These are phyloP conservation scores for Effrenium voratum DNA, from an alignment of 73 alveolate genomes.

Conservation along the genomic window DNA sequence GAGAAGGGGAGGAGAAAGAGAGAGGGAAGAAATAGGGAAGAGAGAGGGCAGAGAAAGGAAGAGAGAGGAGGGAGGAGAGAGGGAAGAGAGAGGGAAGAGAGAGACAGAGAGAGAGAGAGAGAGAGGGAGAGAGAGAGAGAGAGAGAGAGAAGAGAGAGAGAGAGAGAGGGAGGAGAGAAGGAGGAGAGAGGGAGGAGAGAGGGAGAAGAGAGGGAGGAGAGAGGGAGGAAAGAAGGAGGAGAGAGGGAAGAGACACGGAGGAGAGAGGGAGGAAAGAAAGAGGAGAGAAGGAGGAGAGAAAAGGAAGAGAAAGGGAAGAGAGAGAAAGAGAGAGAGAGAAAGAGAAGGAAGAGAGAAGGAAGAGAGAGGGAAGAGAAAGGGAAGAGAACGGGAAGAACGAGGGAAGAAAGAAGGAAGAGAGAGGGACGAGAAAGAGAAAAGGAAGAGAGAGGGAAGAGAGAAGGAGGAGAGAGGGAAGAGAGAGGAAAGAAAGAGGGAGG, in stretches of 20 bases:
- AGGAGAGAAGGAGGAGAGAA: not conserved
- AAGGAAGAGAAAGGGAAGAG: not conserved
- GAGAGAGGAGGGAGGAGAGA: not conserved
- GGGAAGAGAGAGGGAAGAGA: not conserved
- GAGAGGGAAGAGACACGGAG: not conserved
- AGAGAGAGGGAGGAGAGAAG: not conserved
- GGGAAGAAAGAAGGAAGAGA: not conserved
- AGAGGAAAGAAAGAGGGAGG: not conserved
- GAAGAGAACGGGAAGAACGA: not conserved
- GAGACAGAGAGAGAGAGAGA: not conserved
- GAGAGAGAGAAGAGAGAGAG: not conserved
- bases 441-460: not conserved
- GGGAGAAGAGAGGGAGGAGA: not conserved
- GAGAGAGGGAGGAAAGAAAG: not conserved
- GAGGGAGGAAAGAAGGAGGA: not conserved
- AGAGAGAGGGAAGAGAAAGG: not conserved
- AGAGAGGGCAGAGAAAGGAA: not conserved
- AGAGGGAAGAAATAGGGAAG: not conserved
- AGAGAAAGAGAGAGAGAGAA: not conserved
- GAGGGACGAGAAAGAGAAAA: not conserved
- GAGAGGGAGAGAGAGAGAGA: not conserved
- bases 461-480: no score
- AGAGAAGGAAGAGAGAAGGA: not conserved
- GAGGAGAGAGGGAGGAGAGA: not conserved
- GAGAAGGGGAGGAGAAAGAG: not conserved